Base-by-base conservation (phyloP, 2,329 filamentous ascomycete species). In the Hypoxylon sp. region DNA sequence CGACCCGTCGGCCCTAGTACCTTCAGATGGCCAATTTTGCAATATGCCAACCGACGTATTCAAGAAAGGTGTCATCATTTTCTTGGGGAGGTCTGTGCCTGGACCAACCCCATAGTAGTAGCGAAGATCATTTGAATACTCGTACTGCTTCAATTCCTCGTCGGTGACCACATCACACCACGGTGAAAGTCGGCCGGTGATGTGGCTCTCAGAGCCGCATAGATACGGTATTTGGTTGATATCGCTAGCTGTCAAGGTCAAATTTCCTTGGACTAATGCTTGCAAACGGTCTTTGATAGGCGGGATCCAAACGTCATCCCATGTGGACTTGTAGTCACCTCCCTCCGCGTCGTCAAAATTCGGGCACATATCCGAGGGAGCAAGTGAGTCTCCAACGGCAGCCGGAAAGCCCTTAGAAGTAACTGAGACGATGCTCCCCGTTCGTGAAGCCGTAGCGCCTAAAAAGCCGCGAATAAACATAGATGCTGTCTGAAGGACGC, bases 151-250 rank as follows among this genome's bases (percentile, higher is more conserved):
- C 57, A 90, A 81, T 74, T 92, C 89, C 2, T 86, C 79, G 32
- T 89, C 80, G 2, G 84, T 88, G 70, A 90, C 88, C 14, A 89
- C 80, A 52, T 80, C 79, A 73, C 89, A 91, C 80, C 86, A 91
- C 0, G 88, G 86, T 3, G 87, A 90, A 3, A 86, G 75, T 1
- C 77, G 78, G 1, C 89, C 89, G 0, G 82, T 87, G 67, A 91
- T 90, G 71, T 91, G 89, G 2, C 84, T 87, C 71, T 92, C 89
- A 63, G 90, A 92, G 3, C 88, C 89, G 70, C 89, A 92, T n/a
- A 91, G 80, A 70, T 91, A 91, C 0, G 88, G 88, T 51, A 91
- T 87, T 45, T 84, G 82, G 6, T 78, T 80, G 42, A 89, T 79
- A 61, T 91, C 87, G 1, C 75, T 77, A 30, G 82, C 77, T 0